These are phyloP conservation scores for Benincasa hispida DNA, from an alignment of 306 rosid genomes.

Conservation along the genomic window DNA sequence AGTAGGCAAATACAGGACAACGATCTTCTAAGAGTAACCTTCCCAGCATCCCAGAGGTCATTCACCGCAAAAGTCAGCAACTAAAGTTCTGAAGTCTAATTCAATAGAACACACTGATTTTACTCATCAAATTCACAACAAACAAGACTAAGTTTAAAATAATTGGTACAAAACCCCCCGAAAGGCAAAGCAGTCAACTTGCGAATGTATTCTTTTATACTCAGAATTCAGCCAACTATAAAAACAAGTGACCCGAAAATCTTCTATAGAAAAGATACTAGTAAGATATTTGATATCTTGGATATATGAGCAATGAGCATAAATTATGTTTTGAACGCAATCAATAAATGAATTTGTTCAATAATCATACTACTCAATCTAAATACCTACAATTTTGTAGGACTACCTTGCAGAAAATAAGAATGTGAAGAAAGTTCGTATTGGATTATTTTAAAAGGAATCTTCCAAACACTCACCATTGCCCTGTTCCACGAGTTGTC, in stretches of 20 bases:
- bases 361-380: background rate
- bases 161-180: background rate
- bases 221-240: background rate
- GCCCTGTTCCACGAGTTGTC: conserved; percentile 91
- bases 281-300: background rate
- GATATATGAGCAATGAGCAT: background rate
- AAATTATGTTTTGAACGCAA: background rate
- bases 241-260: background rate
- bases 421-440: background rate
- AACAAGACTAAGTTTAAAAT: background rate
- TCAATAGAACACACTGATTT: background rate
- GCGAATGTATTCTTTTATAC: background rate
- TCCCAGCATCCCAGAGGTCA: background rate
- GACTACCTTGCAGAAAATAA: background rate
- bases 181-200: background rate
- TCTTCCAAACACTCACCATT: conserved; percentile 49
- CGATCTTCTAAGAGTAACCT: background rate
- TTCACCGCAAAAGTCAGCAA: background rate
- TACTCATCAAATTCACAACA: background rate
- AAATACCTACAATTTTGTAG: background rate
- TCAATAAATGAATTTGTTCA: background rate
- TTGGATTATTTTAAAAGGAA: background rate
- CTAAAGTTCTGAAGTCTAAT: background rate
- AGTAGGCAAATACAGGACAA: background rate
- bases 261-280: background rate